phyloP scores from a whole-genome alignment of 306 rosid species.

The Quercus variabilis region DNA sequence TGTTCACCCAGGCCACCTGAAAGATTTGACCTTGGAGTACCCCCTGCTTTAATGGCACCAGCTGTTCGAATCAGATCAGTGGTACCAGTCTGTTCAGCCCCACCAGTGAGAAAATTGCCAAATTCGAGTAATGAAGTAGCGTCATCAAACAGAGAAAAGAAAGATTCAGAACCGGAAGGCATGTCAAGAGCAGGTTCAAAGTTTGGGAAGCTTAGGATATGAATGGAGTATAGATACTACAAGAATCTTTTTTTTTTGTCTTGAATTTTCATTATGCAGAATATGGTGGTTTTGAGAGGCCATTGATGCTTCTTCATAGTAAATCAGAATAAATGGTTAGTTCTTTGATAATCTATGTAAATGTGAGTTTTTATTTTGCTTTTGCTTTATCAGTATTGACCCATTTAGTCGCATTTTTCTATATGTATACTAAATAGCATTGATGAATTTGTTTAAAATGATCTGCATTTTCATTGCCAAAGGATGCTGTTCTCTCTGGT shows the following conservation, averaged over 20 bases:
- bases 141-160: constrained; percentile 27
- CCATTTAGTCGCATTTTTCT: background rate
- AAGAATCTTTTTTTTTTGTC: background rate
- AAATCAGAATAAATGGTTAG: constrained; percentile 18
- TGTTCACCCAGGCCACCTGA: constrained; percentile 32
- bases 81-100: constrained; percentile 84
- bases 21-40: constrained; percentile 28
- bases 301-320: constrained; percentile 14
- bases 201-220: constrained; percentile 40
- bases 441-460: background rate
- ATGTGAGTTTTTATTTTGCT: constrained; percentile 9
- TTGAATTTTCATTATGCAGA: constrained; percentile 19
- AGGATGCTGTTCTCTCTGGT: background rate
- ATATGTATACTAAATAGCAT: background rate
- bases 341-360: constrained; percentile 13
- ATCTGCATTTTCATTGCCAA: background rate
- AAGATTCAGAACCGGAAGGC: constrained; percentile 27
- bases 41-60: constrained; percentile 60
- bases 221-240: constrained; percentile 19
- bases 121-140: constrained; percentile 26
- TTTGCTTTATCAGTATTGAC: constrained; percentile 10
- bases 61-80: constrained; percentile 75
- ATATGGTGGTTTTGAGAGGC: constrained; percentile 21
- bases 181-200: constrained; percentile 36
- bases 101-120: constrained; percentile 46